These are phyloP conservation scores for Penicillium cataractarum DNA, from an alignment of 495 filamentous ascomycete species.

Conservation along the genomic window DNA sequence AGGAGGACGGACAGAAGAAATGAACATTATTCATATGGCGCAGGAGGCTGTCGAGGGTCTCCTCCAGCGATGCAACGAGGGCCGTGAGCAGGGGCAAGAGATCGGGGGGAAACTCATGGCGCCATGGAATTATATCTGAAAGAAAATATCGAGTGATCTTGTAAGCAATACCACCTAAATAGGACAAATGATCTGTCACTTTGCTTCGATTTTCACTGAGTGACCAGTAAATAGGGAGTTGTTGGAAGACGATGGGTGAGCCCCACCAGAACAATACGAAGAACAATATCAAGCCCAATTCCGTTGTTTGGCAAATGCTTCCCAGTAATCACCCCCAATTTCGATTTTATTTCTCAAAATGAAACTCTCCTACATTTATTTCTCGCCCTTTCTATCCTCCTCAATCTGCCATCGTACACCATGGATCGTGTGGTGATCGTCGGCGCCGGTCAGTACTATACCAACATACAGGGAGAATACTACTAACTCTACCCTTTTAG, in stretches of 20 bases:
- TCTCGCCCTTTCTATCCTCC: neutral
- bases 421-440: conserved; percentile 32
- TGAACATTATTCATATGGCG: conserved; percentile 20
- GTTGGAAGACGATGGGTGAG: neutral
- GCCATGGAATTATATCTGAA: conserved; percentile 15
- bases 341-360: conserved; percentile 3
- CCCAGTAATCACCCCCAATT: conserved; percentile 2
- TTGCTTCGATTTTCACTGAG: neutral
- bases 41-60: conserved; percentile 18
- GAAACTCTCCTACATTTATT: neutral
- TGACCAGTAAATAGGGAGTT: neutral
- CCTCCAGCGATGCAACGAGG: conserved; percentile 20
- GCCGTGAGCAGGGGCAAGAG: conserved; percentile 4
- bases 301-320: neutral
- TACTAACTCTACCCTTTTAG: conserved; percentile 14
- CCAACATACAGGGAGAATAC: neutral
- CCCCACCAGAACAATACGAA: conserved; percentile 1
- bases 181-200: neutral
- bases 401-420: too few relatives aligned
- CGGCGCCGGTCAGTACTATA: conserved; percentile 24
- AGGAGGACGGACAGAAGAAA: conserved; percentile 22
- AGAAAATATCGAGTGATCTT: neutral
- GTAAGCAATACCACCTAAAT: neutral
- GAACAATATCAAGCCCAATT: conserved; percentile 21
- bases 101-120: conserved; percentile 17